Evolutionary conservation across 2,329 filamentous ascomycete species (phyloP), one percentile per base, ranked within the genome.

Genomic region (Talaromyces funiculosus): DNA sequence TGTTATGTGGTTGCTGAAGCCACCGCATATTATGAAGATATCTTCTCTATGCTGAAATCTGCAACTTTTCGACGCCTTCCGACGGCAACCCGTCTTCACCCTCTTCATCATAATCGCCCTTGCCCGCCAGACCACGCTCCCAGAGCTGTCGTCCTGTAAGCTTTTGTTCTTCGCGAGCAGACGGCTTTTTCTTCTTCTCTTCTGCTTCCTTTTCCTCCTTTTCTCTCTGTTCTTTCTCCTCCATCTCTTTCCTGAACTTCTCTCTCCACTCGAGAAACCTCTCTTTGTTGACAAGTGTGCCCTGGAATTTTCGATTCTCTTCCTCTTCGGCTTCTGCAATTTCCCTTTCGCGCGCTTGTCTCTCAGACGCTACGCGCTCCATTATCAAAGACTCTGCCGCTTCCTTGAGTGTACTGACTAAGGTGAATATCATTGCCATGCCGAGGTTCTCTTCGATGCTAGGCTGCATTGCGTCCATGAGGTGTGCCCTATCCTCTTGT

Each of bases 271-370:
- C 84, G 66, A 90, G 71, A 70, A 97, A 99, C 0, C 86, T 87
- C 78, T 96, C 91, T 22, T 86, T 82, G n/a, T 87, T 97, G 20
- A 99, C 94, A 33, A 86, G 82, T 37, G 90, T 90, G 61, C 94
- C 94, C 73, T 96, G 90, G 75, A 99, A 99, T 77, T 97, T 97
- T 69, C 88, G 86, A 74, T 99, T 99, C 80, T 99, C 94, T 74
- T 94, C 92, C 64, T 89, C 86, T 77, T 99, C 94, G 0, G 69
- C 81, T 69, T 85, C 82, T 7, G 82, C 83, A 1, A 81, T 75
- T 63, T 80, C 82, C 54, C 80, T 71, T 53, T 86, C 84, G 55
- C 75, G 77, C 55, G 77, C 67, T 1, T 80, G 82, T 66, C 84
- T 77, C 16, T 81, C 83, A 8, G 81, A 88, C 61, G 85, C 84